Conservation (phyloP, 2,329 filamentous ascomycete species). For the Fusarium sp. region DNA sequence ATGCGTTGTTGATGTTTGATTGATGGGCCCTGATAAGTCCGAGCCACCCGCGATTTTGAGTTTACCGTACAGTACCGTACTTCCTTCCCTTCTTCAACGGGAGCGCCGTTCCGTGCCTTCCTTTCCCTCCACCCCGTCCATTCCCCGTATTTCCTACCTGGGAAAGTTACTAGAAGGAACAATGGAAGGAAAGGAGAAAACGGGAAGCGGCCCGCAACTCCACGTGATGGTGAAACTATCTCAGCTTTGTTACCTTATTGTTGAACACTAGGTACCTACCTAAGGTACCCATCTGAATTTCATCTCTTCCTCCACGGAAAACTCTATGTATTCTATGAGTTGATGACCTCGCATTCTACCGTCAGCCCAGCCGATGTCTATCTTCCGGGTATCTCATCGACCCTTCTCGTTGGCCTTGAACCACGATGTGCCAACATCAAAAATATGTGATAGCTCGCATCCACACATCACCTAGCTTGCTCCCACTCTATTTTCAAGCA, state of each 20-base stretch:
- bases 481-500: slow-evolving; percentile 9
- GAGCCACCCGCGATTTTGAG: slow-evolving; percentile 32
- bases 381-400: neutral
- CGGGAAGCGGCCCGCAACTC: slow-evolving; percentile 18
- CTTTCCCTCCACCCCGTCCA: neutral
- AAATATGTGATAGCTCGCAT: slow-evolving; percentile 23
- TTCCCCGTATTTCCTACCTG: slow-evolving; percentile 11
- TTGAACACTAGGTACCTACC: neutral
- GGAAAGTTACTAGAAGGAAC: slow-evolving; percentile 22
- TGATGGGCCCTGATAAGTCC: slow-evolving; percentile 9
- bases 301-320: neutral
- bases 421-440: slow-evolving; percentile 2
- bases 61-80: slow-evolving; percentile 2
- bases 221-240: slow-evolving; percentile 34
- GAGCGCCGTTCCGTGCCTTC: slow-evolving; percentile 17
- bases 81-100: slow-evolving; percentile 14
- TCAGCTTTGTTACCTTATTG: neutral
- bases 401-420: neutral
- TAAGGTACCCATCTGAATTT: neutral
- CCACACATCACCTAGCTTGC: slow-evolving; percentile 9
- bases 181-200: slow-evolving; percentile 14
- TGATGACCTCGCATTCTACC: neutral
- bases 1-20: slow-evolving; percentile 25
- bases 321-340: slow-evolving; percentile 2
- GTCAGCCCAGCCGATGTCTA: neutral